Evolutionary conservation across 2,329 filamentous ascomycete species (phyloP), one percentile per base, ranked within the genome.

Genomic region (Exophiala aquamarina): DNA sequence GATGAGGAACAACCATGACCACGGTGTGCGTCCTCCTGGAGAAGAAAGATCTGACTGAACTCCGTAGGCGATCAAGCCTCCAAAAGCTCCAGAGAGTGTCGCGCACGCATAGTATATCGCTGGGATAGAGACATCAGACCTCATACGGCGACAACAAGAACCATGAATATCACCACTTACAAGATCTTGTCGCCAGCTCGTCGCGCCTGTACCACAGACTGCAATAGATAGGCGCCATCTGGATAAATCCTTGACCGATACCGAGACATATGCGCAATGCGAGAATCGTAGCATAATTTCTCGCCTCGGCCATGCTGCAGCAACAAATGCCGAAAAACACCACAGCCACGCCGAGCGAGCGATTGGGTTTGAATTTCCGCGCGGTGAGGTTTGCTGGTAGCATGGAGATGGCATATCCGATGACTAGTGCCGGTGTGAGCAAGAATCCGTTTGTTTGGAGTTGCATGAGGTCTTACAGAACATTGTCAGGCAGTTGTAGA

Each of bases 1-100:
- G 28, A 88, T 81, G 46, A 88, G 81, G 67, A 87, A 87, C 0
- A 86, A 67, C 78, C 79, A 84, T 11, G 81, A 71, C 65, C 63
- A 89, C 1, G 83, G 80, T 1, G 72, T 65, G 2, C 84, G 66
- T 0, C 84, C 84, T 3, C 14, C 14, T 3, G 40, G 34, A 7
- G 52, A 50, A 49, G 84, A 73, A 72, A 90, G 77, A 39, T 83
- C 79, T 13, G 71, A 69, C 0, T 78, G 82, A 42, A 90, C 86
- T 4, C 84, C 81, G 1, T 79, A 79, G 2, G 79, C 74, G 29
- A 84, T 78, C 7, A 84, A 65, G 2, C 83, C 85, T 0, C 83
- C 85, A 59, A 89, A 89, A 1, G 85, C 84, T 3, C 84, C 84
- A 1, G 82, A 84, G 17, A 89, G 77, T 19, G 88, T 70, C 0